phyloP scores from a whole-genome alignment of 2,329 filamentous ascomycete genomes.

The Colletotrichum sp. region DNA sequence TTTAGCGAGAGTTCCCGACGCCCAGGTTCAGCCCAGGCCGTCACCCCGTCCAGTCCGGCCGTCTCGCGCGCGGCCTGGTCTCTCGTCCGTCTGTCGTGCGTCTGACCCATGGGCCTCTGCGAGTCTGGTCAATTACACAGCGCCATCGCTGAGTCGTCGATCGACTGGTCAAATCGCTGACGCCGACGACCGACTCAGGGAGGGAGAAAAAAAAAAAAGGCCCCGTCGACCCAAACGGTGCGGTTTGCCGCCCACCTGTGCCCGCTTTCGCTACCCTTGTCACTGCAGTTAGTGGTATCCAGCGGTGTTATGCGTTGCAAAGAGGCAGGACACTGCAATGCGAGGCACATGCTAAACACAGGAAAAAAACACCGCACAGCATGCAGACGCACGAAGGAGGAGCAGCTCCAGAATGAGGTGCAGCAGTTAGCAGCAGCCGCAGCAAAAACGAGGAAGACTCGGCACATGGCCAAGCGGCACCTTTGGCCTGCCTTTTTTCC shows the following conservation, averaged over 20 bases:
- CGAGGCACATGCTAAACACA: background rate
- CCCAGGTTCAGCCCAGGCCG: constrained; percentile 15
- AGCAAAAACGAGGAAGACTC: background rate
- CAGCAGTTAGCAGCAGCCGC: background rate
- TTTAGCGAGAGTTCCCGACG: constrained; percentile 19
- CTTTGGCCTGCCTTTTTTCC: background rate
- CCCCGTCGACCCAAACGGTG: background rate
- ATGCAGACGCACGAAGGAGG: background rate
- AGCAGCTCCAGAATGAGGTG: background rate
- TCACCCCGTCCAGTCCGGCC: background rate
- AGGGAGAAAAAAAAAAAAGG: background rate
- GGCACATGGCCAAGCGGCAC: background rate
- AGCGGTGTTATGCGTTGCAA: background rate
- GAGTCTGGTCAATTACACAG: background rate
- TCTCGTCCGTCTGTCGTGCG: background rate
- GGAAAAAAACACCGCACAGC: background rate
- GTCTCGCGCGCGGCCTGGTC: background rate
- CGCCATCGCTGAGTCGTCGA: background rate
- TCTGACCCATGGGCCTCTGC: background rate
- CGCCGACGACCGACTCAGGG: background rate
- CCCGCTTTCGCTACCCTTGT: constrained; percentile 1
- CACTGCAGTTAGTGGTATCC: background rate
- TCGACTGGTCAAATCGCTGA: constrained; percentile 9
- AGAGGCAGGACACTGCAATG: background rate
- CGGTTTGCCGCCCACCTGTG: constrained; percentile 1